Conservation (phyloP, 352 stramenopile species). For the Phytophthora podocarpi region DNA sequence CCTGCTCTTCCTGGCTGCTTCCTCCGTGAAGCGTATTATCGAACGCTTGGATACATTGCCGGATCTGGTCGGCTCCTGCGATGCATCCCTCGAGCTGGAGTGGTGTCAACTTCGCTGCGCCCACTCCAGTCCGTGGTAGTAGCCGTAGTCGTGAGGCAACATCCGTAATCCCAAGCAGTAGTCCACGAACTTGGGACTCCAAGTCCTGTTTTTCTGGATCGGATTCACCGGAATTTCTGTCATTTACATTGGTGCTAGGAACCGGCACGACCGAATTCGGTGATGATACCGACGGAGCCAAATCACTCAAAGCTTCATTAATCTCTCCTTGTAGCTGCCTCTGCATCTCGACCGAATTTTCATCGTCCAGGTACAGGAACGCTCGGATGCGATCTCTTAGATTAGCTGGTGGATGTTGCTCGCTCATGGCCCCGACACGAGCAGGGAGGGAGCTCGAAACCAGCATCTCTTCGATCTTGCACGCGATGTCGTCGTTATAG, state of each 20-base stretch:
- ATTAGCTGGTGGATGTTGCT: neutral
- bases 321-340: conserved; percentile 25
- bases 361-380: conserved; percentile 24
- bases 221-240: neutral
- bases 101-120: conserved; percentile 1
- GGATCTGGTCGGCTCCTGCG: conserved; percentile 31
- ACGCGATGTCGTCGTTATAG: conserved; percentile 4
- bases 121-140: conserved; percentile 7
- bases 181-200: conserved; percentile 7
- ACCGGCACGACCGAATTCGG: neutral
- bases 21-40: conserved; percentile 8
- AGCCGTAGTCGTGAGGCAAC: conserved; percentile 22
- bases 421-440: neutral
- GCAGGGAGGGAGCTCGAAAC: conserved; percentile 1
- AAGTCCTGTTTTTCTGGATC: neutral
- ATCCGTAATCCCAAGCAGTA: conserved; percentile 29
- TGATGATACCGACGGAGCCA: neutral
- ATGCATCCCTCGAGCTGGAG: conserved; percentile 27
- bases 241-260: neutral
- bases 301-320: conserved; percentile 19
- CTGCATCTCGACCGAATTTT: conserved; percentile 23
- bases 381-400: conserved; percentile 4
- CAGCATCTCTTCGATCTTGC: conserved; percentile 35
- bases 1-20: neutral
- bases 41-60: conserved; percentile 28